Conservation (phyloP, 1,284 basidiomycete genomes). For the Bondarzewia mesenterica region DNA sequence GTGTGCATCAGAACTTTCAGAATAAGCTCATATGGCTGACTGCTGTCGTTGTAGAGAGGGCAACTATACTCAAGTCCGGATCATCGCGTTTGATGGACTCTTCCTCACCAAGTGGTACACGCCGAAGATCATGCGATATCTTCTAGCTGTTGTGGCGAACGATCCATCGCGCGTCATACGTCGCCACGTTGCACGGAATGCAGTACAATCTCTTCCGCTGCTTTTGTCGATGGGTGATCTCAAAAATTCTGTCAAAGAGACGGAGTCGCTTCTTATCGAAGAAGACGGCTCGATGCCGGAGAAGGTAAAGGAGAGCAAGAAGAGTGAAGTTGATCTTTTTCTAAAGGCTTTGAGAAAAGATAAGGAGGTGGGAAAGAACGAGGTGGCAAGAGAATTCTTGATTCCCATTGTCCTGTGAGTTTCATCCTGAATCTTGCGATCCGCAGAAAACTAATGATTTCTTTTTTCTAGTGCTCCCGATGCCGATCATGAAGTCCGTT, state of each 20-base stretch:
- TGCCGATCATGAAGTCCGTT: conserved; percentile 82
- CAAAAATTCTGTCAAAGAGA: conserved; percentile 66
- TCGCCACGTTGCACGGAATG: conserved; percentile 78
- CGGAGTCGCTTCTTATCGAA: conserved; percentile 72
- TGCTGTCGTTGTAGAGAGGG: conserved; percentile 58
- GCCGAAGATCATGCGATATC: conserved; percentile 79
- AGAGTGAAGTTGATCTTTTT: conserved; percentile 73
- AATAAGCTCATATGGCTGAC: conserved; percentile 11
- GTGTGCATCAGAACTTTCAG: conserved; percentile 34
- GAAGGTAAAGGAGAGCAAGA: conserved; percentile 67
- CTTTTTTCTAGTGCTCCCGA: conserved; percentile 46
- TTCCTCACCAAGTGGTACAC: conserved; percentile 88
- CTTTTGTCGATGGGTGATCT: conserved; percentile 88
- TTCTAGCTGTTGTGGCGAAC: conserved; percentile 82
- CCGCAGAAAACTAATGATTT: not conserved
- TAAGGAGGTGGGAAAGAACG: conserved; percentile 79
- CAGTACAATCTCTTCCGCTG: conserved; percentile 84
- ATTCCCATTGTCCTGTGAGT: conserved; percentile 75
- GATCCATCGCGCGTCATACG: conserved; percentile 82
- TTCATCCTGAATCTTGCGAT: conserved; percentile 8
- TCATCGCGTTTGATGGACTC: conserved; percentile 90
- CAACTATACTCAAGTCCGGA: conserved; percentile 86
- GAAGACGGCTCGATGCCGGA: conserved; percentile 73
- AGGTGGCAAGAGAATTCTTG: conserved; percentile 69
- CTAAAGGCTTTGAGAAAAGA: conserved; percentile 80